Percentiles rank a stretch among this genome's conserved stretches.
Evolutionary conservation across 78 protist genomes (phyloP).

Genomic region (Kipferlia bialata): DNA sequence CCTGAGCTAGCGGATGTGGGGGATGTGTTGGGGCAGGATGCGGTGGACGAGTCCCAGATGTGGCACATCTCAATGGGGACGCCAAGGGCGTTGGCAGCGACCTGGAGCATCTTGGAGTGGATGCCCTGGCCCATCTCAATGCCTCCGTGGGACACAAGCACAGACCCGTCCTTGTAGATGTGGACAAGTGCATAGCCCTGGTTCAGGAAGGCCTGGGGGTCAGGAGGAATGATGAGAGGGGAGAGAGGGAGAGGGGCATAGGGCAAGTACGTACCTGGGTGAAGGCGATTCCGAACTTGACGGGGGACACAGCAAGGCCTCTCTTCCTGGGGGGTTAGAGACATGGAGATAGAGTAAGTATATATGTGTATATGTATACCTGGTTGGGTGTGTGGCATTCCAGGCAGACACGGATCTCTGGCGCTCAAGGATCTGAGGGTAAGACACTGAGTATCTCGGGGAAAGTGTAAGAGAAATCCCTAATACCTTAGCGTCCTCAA

Average conservation of each 20-base stretch:
- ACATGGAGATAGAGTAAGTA: no score
- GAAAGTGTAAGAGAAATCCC: no score
- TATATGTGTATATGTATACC: no score
- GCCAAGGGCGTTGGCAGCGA: slow-evolving; percentile 18
- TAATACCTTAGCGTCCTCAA: no score
- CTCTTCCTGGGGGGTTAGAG: no score
- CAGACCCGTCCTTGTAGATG: slow-evolving; percentile 78
- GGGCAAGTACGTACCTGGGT: no score
- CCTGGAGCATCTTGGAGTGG: slow-evolving; percentile 37
- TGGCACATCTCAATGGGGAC: slow-evolving; percentile 36
- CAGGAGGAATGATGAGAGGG: no score
- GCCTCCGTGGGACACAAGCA: slow-evolving; percentile 85
- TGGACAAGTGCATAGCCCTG: slow-evolving; percentile 55
- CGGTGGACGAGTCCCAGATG: slow-evolving; percentile 67
- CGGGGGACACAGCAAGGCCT: slow-evolving; percentile 63
- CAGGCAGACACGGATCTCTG: no score
- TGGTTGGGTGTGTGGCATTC: no score
- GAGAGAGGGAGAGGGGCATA: no score
- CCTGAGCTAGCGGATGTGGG: slow-evolving; percentile 38
- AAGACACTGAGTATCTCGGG: no score
- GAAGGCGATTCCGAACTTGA: slow-evolving; percentile 76
- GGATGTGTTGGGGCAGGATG: slow-evolving; percentile 24
- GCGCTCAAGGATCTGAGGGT: no score
- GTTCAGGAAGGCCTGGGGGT: slow-evolving; percentile 52
- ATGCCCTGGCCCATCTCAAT: slow-evolving; percentile 87